phyloP scores from a whole-genome alignment of 345 rosid species.

The Murraya koenigii region DNA sequence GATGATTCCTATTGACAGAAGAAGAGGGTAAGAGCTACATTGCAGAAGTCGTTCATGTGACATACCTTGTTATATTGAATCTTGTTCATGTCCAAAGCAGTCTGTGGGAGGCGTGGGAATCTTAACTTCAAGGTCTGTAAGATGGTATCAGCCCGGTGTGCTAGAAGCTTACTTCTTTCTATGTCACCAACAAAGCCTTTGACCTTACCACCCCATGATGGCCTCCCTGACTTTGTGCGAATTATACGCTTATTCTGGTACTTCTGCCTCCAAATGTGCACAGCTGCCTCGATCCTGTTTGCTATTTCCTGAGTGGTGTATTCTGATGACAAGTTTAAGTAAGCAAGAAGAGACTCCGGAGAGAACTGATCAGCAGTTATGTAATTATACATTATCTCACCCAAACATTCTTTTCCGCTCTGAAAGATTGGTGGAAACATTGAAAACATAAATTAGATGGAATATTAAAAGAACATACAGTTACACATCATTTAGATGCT shows the following conservation, averaged over 20 bases:
- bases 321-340: constrained; percentile 38
- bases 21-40: background rate
- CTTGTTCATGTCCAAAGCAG: constrained; percentile 26
- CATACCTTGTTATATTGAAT: constrained; percentile 41
- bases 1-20: background rate
- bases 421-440: constrained; percentile 14
- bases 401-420: constrained; percentile 39
- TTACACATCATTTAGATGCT: background rate
- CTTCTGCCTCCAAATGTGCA: constrained; percentile 45
- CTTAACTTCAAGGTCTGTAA: constrained; percentile 17
- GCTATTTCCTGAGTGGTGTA: constrained; percentile 43
- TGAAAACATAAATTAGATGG: background rate
- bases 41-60: background rate
- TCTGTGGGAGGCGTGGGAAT: constrained; percentile 24
- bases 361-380: constrained; percentile 32
- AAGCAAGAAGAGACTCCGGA: constrained; percentile 33
- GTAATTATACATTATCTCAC: constrained; percentile 31
- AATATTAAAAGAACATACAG: background rate
- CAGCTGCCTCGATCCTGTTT: constrained; percentile 41
- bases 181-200: constrained; percentile 23
- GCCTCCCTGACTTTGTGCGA: constrained; percentile 8
- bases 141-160: constrained; percentile 22
- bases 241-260: constrained; percentile 16
- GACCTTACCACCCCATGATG: constrained; percentile 33
- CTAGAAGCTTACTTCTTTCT: constrained; percentile 19